Evolutionary conservation across 1,284 basidiomycete species (phyloP).

Genomic region (Sanguinoderma infundibulare): DNA sequence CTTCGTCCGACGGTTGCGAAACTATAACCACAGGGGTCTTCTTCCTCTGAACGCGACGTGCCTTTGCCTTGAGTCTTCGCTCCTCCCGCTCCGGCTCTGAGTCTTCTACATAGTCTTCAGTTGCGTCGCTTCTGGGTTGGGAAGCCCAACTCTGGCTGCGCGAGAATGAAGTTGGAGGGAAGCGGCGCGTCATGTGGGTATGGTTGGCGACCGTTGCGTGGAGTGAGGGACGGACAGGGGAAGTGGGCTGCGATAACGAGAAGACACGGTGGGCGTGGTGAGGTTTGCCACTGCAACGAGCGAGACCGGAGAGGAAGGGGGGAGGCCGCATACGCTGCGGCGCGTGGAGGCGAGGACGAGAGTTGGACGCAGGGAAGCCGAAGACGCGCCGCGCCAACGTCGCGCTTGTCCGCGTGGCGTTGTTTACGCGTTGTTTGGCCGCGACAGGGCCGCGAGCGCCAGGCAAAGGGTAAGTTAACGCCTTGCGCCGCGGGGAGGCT

Average conservation of each 20-base stretch:
- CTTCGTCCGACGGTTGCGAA: neutral
- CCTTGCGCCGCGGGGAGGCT: slow-evolving; percentile 12
- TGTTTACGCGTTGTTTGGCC: slow-evolving; percentile 28
- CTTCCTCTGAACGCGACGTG: slow-evolving; percentile 11
- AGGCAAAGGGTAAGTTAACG: neutral
- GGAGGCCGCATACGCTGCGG: slow-evolving; percentile 13
- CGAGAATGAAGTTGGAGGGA: neutral
- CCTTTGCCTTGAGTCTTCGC: slow-evolving; percentile 36
- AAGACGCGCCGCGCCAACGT: slow-evolving; percentile 20
- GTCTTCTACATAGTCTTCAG: slow-evolving; percentile 57
- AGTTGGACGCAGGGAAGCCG: neutral
- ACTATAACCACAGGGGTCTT: slow-evolving; percentile 5
- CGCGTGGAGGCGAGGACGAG: neutral
- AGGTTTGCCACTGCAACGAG: neutral
- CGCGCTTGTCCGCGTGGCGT: slow-evolving; percentile 19
- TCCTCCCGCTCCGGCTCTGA: slow-evolving; percentile 70
- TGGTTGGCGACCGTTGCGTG: neutral
- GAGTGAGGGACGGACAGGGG: neutral
- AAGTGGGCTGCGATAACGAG: slow-evolving; percentile 4
- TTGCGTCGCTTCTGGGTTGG: slow-evolving; percentile 17
- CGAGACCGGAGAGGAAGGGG: neutral
- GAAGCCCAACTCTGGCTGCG: slow-evolving; percentile 20
- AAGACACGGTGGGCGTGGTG: neutral
- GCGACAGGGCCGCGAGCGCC: slow-evolving; percentile 2
- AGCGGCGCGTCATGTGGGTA: neutral